phyloP scores from a whole-genome alignment of 2,329 filamentous ascomycete genomes.

The Cladosporium sp. region DNA sequence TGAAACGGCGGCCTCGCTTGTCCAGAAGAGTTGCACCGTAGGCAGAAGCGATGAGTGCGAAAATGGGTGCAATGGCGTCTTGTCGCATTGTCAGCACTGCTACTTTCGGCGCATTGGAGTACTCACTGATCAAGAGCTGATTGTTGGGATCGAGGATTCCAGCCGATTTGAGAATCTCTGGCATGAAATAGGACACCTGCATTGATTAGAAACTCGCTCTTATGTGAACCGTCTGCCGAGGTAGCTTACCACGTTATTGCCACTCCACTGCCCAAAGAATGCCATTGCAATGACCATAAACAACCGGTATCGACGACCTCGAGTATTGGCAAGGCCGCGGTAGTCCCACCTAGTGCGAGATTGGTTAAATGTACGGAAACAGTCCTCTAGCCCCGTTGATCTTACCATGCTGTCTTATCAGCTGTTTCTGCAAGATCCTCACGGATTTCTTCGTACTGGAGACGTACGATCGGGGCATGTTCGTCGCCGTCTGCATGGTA shows the following conservation, averaged over 20 bases:
- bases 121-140: conserved; percentile 32
- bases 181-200: conserved; percentile 23
- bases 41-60: neutral
- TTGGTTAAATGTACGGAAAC: too few species aligned
- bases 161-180: conserved; percentile 32
- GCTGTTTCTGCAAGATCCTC: neutral
- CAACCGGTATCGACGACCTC: conserved; percentile 45
- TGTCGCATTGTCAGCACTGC: neutral
- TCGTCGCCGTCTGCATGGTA: conserved; percentile 41
- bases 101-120: too few species aligned
- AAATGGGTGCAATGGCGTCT: conserved; percentile 35
- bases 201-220: neutral
- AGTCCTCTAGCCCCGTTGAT: neutral
- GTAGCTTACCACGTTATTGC: conserved; percentile 32
- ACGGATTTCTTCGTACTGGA: conserved; percentile 33
- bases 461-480: conserved; percentile 39
- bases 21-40: neutral
- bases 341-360: conserved; percentile 41
- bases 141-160: conserved; percentile 32
- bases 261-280: conserved; percentile 37
- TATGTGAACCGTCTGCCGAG: neutral
- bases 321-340: conserved; percentile 44
- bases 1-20: neutral
- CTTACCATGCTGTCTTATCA: neutral
- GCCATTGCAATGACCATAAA: conserved; percentile 36